Evolutionary conservation across 495 filamentous ascomycete species (phyloP).

Genomic region (Hyaloscypha variabilis): DNA sequence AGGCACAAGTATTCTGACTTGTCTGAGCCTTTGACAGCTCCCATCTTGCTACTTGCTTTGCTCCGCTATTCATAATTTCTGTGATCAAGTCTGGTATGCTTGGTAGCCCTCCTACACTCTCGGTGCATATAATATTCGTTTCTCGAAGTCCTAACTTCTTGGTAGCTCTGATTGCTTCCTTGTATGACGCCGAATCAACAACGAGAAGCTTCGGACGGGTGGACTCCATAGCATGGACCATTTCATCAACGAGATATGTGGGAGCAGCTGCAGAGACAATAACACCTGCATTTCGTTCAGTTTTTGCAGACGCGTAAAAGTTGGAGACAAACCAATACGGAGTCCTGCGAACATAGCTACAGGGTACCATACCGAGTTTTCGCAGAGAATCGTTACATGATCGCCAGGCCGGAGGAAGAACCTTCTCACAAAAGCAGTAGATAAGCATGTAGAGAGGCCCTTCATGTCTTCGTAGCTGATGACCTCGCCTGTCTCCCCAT

Average conservation of each 20-base stretch:
- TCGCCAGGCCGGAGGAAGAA: conserved; percentile 82
- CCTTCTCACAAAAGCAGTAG: conserved; percentile 60
- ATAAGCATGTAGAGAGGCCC: conserved; percentile 51
- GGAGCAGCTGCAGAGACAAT: conserved; percentile 81
- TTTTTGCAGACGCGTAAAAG: too few relatives aligned
- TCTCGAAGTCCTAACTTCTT: conserved; percentile 62
- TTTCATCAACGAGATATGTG: conserved; percentile 75
- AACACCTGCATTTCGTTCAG: too few relatives aligned
- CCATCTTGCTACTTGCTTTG: conserved; percentile 32
- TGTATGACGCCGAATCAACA: conserved; percentile 54
- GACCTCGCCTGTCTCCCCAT: conserved; percentile 55
- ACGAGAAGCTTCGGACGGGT: conserved; percentile 67
- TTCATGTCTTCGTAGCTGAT: conserved; percentile 56
- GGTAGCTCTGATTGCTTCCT: conserved; percentile 69
- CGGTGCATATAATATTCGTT: conserved; percentile 51
- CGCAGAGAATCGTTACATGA: conserved; percentile 66
- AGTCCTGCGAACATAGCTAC: conserved; percentile 72
- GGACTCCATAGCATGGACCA: conserved; percentile 70
- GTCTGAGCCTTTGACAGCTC: conserved; percentile 41
- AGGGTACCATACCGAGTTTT: conserved; percentile 74
- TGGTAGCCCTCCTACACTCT: conserved; percentile 39
- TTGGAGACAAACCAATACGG: too few relatives aligned
- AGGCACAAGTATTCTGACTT: conserved; percentile 50
- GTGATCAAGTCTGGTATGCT: conserved; percentile 37
- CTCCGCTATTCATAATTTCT: conserved; percentile 15